phyloP scores from a whole-genome alignment of 2,329 filamentous ascomycete species.

The Colletotrichum sp. region DNA sequence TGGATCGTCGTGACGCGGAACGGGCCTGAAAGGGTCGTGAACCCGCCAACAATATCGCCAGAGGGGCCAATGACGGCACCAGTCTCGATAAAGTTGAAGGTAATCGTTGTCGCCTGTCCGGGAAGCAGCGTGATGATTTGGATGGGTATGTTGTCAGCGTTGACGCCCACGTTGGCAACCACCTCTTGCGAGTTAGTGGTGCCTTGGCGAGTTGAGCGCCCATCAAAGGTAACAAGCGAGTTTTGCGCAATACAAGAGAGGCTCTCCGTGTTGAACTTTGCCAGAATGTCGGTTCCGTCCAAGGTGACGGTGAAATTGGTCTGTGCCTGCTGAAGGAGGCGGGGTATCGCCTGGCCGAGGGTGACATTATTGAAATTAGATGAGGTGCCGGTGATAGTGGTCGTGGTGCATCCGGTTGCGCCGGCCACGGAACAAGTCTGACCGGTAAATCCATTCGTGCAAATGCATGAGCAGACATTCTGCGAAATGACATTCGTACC shows the following conservation, averaged over 20 bases:
- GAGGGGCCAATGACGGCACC: conserved; percentile 17
- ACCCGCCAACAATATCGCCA: conserved; percentile 22
- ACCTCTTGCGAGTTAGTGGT: conserved; percentile 27
- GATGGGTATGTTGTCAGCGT: conserved; percentile 21
- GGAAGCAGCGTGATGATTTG: conserved; percentile 31
- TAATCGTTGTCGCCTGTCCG: conserved; percentile 34
- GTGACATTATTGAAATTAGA: conserved; percentile 70
- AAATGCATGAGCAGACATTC: conserved; percentile 82
- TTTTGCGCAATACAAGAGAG: conserved; percentile 87
- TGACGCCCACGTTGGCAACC: conserved; percentile 2
- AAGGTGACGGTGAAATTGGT: conserved; percentile 79
- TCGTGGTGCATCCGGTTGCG: conserved; percentile 58
- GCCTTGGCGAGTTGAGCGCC: conserved; percentile 46
- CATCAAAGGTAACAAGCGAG: conserved; percentile 84
- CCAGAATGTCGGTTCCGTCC: conserved; percentile 70
- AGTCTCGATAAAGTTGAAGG: conserved; percentile 31
- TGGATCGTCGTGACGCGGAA: conserved; percentile 18
- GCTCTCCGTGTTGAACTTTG: conserved; percentile 75
- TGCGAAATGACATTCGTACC: conserved; percentile 75
- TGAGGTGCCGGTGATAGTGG: conserved; percentile 45
- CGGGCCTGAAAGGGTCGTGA: conserved; percentile 28
- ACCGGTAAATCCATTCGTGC: conserved; percentile 83
- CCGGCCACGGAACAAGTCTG: conserved; percentile 54
- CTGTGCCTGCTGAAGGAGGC: conserved; percentile 69
- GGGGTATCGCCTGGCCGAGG: conserved; percentile 78